Evolutionary conservation across 163 green algal species (phyloP), one percentile per base, ranked within the genome.

Genomic region (Chlamydomonas reinhardtii): DNA sequence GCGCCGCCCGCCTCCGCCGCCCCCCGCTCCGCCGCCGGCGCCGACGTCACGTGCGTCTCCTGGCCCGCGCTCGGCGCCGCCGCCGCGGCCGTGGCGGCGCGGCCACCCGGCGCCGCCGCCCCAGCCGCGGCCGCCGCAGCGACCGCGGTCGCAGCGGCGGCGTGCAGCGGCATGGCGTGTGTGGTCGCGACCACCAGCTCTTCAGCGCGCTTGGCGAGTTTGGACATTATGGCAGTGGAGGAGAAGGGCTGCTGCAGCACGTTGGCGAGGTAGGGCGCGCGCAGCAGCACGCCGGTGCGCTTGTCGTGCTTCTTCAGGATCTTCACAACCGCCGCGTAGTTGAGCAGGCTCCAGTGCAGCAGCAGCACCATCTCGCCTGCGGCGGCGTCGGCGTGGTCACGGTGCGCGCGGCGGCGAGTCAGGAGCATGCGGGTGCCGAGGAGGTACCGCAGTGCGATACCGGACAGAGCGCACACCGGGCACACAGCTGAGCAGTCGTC

Each of bases 241-340:
- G 92, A 95, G 88, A 98, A 98, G 54, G 95, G 96, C 91, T 98
- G 95, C 62, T 93, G 88, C 27, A 98, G 91, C 64, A 98, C 92
- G 84, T 98, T 96, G 48, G 94, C 91, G 19, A 98, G 94, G 80
- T 94, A 95, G 20, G 94, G 94, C n/a, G 93, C 93, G 0, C 92
- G 86, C 48, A 96, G 91, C 83, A 97, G 89, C 84, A 97, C 73
- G n/a, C 95, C 95, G 12, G 95, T 95, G 25, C 93, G 90, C 90
- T 98, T 98, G 89, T 98, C 91, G 64, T 98, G 95, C 89, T 98
- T 98, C 84, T 98, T 98, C 64, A 98, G 81, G 74, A 98, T 98
- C 87, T 98, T 98, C 20, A 96, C 92, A 12, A 98, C 88, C 2
- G 93, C 94, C 3, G 94, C 95, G 89, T 97, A 98, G 56, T 96